Evolutionary conservation across 352 stramenopile species (phyloP).

Genomic region (Phytophthora nicotianae): DNA sequence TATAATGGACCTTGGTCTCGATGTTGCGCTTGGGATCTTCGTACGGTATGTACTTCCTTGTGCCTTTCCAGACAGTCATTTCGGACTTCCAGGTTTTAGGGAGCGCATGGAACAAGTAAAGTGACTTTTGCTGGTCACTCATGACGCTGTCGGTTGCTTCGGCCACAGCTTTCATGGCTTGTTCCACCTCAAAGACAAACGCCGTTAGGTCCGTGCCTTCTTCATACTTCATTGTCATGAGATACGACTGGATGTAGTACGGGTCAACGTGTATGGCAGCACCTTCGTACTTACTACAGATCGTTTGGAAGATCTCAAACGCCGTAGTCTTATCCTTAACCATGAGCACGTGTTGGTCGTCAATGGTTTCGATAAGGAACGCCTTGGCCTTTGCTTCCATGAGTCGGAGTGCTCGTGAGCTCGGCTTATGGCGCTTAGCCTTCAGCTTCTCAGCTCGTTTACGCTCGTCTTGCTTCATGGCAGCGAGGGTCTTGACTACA

Average conservation of each 20-base stretch:
- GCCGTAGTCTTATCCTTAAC: slow-evolving; percentile 3
- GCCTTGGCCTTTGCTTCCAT: neutral
- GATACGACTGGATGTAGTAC: slow-evolving; percentile 5
- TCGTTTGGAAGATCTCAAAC: neutral
- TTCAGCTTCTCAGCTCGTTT: slow-evolving; percentile 2
- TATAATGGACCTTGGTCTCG: slow-evolving; percentile 15
- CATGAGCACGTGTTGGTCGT: slow-evolving; percentile 7
- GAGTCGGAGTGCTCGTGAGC: neutral
- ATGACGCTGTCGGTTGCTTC: slow-evolving; percentile 3
- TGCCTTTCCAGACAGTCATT: slow-evolving; percentile 1
- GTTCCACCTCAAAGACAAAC: slow-evolving; percentile 3
- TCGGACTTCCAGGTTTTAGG: neutral
- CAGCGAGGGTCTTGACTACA: neutral
- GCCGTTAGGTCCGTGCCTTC: neutral
- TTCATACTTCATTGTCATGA: slow-evolving; percentile 3
- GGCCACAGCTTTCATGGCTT: neutral
- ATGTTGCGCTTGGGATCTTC: neutral
- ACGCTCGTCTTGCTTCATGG: neutral
- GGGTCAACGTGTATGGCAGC: neutral
- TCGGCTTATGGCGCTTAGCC: neutral
- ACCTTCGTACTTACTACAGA: slow-evolving; percentile 10
- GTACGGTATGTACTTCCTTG: neutral
- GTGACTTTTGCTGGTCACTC: neutral
- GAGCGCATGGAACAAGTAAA: neutral
- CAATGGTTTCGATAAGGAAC: slow-evolving; percentile 10